Conservation (phyloP, 2,329 filamentous ascomycete species). For the Torrubiella hemipterigena region DNA sequence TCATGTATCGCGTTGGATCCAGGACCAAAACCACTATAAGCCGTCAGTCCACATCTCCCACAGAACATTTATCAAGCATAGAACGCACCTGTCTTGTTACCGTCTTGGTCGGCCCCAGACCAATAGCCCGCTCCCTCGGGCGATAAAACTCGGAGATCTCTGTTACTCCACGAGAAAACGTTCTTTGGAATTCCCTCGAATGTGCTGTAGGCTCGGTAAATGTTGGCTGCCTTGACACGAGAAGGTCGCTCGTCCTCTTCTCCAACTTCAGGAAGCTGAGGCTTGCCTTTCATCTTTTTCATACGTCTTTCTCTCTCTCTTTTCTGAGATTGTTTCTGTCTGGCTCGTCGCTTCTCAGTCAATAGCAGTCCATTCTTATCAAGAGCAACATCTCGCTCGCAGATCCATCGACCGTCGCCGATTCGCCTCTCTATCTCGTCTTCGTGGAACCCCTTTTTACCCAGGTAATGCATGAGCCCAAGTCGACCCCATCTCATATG, state of each 20-base stretch:
- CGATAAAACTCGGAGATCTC: constrained; percentile 15
- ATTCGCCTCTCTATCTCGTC: constrained; percentile 12
- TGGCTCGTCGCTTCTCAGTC: constrained; percentile 9
- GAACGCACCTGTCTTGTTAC: constrained; percentile 11
- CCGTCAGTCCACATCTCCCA: no score
- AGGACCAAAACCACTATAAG: constrained; percentile 12
- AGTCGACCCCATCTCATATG: constrained; percentile 12
- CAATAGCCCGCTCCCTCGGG: constrained; percentile 15
- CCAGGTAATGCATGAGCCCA: constrained; percentile 12
- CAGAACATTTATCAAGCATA: no score
- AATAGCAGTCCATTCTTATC: constrained; percentile 12
- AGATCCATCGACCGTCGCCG: constrained; percentile 12
- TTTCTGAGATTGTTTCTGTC: no score
- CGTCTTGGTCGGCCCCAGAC: constrained; percentile 10
- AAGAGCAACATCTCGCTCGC: constrained; percentile 11
- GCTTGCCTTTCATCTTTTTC: constrained; percentile 5
- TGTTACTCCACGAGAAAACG: constrained; percentile 11
- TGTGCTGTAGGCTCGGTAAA: constrained; percentile 16
- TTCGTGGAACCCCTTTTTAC: constrained; percentile 13
- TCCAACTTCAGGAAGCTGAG: background rate
- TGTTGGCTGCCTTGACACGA: constrained; percentile 12
- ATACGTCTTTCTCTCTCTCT: no score
- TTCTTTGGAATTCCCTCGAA: constrained; percentile 13
- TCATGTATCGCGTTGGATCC: constrained; percentile 13
- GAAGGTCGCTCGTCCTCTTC: constrained; percentile 1